phyloP scores from a whole-genome alignment of 1,139 yeast species.

The Saccharomyces hybrid region DNA sequence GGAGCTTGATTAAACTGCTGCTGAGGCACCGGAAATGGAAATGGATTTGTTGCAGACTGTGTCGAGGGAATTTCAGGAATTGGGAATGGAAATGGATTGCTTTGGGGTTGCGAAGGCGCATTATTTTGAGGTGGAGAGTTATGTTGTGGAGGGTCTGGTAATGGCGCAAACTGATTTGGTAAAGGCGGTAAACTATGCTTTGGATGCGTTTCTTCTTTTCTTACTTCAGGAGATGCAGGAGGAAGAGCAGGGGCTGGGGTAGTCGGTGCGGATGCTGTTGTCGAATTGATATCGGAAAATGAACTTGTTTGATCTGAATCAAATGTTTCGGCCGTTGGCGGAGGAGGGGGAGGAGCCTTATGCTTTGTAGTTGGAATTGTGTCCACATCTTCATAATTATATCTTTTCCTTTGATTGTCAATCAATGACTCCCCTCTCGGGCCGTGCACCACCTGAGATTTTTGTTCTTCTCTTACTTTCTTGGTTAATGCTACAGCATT shows the following conservation, averaged over 20 bases:
- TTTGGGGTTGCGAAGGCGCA: not conserved
- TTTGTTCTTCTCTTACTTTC: constrained; percentile 34
- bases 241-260: constrained; percentile 9
- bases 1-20: constrained; percentile 20
- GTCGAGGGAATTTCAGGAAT: constrained; percentile 10
- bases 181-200: constrained; percentile 5
- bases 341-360: constrained; percentile 48
- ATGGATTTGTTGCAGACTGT: constrained; percentile 15
- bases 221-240: constrained; percentile 12
- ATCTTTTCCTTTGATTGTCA: constrained; percentile 29
- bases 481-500: constrained; percentile 76
- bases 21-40: constrained; percentile 27
- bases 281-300: constrained; percentile 18
- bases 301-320: constrained; percentile 11
- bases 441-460: constrained; percentile 42
- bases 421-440: constrained; percentile 55
- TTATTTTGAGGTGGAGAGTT: not conserved
- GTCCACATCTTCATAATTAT: constrained; percentile 26
- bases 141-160: constrained; percentile 7
- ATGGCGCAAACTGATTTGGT: constrained; percentile 6
- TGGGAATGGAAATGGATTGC: constrained; percentile 10
- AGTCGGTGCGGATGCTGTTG: constrained; percentile 29
- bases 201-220: constrained; percentile 9
- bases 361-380: constrained; percentile 29
- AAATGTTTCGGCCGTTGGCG: constrained; percentile 29